Base-by-base conservation (phyloP, 345 rosid species). In the Arabidopsis suecica region DNA sequence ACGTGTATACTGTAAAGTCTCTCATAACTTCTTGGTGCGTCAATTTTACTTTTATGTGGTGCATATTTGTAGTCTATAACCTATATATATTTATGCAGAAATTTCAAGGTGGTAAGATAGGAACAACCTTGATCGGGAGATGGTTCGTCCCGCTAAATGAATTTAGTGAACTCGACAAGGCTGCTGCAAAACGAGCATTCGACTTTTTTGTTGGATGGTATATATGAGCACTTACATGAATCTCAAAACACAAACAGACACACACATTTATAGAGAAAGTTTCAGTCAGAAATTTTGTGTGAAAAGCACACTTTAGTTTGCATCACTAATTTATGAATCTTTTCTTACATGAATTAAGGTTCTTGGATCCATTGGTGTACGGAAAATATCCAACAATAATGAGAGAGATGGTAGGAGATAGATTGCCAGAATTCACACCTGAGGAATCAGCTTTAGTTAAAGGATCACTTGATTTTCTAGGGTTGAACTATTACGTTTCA, bases 401-500 rank as follows among this genome's bases (percentile, higher is more conserved):
- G 64, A 51, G 12, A n/a, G n/a, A 49, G 3, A 30, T 38, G 6
- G 62, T 79, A 5, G 78, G 74, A 55, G 53, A 42, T 28, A 68
- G 72, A 50, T 34, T 79, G 72, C 78, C 75, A 10, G 34, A 6
- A 48, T 79, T 54, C 61, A 53, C 67, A 33, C 45, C 48, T 44
- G n/a, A 2, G 5, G 56, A 80, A 38, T 76, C 80, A 3, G 66
- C 38, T 11, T 36, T 80, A 28, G 57, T 75, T 7, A 80, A 54
- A 51, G 82, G 73, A 44, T 75, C 82, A n/a, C 60, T 79, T 36
- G 82, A 79, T 65, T 79, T 75, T 51, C 58, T 79, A 8, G 79
- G 82, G 14, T 42, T 79, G 30, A 79, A 79, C 62, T 75, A 79
- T 44, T 79, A 75, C 42, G 33, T 65, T 55, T 70, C 80, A 38